Conservation (phyloP, 768 basidiomycete genomes). For the Phanerodontia chrysosporium region DNA sequence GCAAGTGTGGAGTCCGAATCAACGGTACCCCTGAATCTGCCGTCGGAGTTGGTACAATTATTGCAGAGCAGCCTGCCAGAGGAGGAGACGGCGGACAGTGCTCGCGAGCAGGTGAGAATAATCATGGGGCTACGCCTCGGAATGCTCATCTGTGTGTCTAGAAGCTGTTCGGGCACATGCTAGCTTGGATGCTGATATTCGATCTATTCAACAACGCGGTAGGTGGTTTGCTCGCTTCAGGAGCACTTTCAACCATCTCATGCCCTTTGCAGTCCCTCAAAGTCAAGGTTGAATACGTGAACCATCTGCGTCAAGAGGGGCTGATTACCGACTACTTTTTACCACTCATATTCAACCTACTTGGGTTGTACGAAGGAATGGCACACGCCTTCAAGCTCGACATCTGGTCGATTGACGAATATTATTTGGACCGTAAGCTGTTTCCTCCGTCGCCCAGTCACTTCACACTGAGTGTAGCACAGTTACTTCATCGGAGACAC, state of each 20-base stretch:
- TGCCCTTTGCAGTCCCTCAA: slow-evolving; percentile 64
- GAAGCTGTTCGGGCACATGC: slow-evolving; percentile 62
- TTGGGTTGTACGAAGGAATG: slow-evolving; percentile 64
- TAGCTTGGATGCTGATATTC: slow-evolving; percentile 87
- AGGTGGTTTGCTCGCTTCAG: slow-evolving; percentile 26
- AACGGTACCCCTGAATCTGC: slow-evolving; percentile 49
- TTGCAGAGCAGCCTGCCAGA: slow-evolving; percentile 45
- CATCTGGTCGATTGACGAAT: slow-evolving; percentile 82
- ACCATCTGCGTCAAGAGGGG: slow-evolving; percentile 70
- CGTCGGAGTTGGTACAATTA: slow-evolving; percentile 61
- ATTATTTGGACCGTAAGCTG: slow-evolving; percentile 62
- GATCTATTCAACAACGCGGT: slow-evolving; percentile 84
- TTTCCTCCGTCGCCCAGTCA: background rate
- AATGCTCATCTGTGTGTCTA: slow-evolving; percentile 6
- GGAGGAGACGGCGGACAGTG: slow-evolving; percentile 34
- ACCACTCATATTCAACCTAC: slow-evolving; percentile 61
- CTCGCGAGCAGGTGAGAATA: slow-evolving; percentile 31
- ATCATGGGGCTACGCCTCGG: background rate
- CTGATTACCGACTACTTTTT: slow-evolving; percentile 66
- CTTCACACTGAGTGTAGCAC: background rate
- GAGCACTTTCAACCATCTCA: background rate
- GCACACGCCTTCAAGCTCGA: slow-evolving; percentile 76
- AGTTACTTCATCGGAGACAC: slow-evolving; percentile 57
- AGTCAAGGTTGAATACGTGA: slow-evolving; percentile 80
- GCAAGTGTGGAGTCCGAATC: slow-evolving; percentile 74